These are phyloP conservation scores for Daldinia bambusicola DNA, from an alignment of 495 filamentous ascomycete genomes.

Conservation along the genomic window DNA sequence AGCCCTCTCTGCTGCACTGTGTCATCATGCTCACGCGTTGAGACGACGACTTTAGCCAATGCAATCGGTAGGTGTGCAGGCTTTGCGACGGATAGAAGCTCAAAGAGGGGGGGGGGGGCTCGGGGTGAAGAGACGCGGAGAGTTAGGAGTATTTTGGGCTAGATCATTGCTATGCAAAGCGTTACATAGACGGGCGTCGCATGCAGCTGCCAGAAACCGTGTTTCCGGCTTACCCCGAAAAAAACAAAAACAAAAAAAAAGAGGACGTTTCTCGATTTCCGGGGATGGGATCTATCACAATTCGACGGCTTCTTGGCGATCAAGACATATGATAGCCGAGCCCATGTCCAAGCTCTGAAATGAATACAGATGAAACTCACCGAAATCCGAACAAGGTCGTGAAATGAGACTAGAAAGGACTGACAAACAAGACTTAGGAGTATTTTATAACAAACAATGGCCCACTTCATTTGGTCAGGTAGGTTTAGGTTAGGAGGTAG, in stretches of 20 bases:
- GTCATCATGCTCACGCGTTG: conserved; percentile 31
- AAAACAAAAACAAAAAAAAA: background rate
- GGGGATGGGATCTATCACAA: conserved; percentile 45
- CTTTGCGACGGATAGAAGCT: conserved; percentile 15
- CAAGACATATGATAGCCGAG: conserved; percentile 32
- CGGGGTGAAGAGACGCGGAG: conserved; percentile 27
- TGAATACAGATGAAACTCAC: conserved; percentile 34
- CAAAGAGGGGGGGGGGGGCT: conserved; percentile 16
- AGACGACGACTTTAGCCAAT: conserved; percentile 25
- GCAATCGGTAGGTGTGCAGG: conserved; percentile 1
- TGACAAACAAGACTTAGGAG: conserved; percentile 5
- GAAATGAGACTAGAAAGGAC: background rate
- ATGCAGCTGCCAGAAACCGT: conserved; percentile 44
- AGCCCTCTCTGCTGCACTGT: conserved; percentile 30
- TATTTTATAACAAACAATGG: conserved; percentile 20
- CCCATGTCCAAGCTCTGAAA: conserved; percentile 13
- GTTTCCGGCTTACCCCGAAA: conserved; percentile 37
- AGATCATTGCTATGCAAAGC: conserved; percentile 27
- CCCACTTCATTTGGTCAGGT: background rate
- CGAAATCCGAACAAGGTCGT: conserved; percentile 17
- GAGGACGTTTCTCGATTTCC: conserved; percentile 30
- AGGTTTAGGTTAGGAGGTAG: too few species aligned
- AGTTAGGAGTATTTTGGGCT: conserved; percentile 32
- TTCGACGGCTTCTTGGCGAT: conserved; percentile 42
- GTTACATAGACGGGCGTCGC: conserved; percentile 30